phyloP scores from a whole-genome alignment of 2,329 filamentous ascomycete species.

The Ceratocystis alfenasii region DNA sequence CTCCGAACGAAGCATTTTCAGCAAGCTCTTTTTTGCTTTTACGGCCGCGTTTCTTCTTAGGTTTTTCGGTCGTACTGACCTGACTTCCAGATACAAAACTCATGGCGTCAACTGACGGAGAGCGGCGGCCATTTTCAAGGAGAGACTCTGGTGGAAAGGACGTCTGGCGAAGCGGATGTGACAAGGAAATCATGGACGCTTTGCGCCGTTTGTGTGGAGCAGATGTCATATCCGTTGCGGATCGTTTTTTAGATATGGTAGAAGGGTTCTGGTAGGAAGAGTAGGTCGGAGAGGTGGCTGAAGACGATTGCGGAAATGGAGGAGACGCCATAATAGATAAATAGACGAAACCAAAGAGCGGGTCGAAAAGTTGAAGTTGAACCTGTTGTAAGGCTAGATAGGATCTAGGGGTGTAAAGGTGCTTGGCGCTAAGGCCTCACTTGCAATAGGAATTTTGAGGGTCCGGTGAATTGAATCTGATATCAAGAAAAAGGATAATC shows the following conservation, averaged over 20 bases:
- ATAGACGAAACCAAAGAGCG: not conserved
- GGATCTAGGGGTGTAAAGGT: not conserved
- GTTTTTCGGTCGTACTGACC: conserved; percentile 34
- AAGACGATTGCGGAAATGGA: conserved; percentile 38
- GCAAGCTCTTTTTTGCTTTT: conserved; percentile 48
- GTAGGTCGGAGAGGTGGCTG: conserved; percentile 44
- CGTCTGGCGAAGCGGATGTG: conserved; percentile 65
- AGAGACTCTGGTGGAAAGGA: conserved; percentile 56
- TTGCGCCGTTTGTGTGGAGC: conserved; percentile 56
- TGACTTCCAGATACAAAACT: conserved; percentile 52
- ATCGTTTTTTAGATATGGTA: conserved; percentile 47
- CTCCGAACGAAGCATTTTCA: conserved; percentile 33
- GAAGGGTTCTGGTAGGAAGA: conserved; percentile 40
- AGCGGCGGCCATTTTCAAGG: conserved; percentile 34
- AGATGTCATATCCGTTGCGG: conserved; percentile 39
- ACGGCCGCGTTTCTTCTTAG: conserved; percentile 49
- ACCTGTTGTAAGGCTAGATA: not conserved
- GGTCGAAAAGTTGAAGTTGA: not conserved
- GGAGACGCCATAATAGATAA: conserved; percentile 42
- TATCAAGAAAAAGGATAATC: not conserved
- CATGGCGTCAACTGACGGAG: conserved; percentile 51
- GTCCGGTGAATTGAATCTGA: not conserved
- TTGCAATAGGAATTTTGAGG: not conserved
- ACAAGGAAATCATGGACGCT: conserved; percentile 49
- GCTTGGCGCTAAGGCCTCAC: conserved; percentile 5